Evolutionary conservation across 768 basidiomycete species (phyloP), one percentile per base, ranked within the genome.

Genomic region (Lentinula edodes): DNA sequence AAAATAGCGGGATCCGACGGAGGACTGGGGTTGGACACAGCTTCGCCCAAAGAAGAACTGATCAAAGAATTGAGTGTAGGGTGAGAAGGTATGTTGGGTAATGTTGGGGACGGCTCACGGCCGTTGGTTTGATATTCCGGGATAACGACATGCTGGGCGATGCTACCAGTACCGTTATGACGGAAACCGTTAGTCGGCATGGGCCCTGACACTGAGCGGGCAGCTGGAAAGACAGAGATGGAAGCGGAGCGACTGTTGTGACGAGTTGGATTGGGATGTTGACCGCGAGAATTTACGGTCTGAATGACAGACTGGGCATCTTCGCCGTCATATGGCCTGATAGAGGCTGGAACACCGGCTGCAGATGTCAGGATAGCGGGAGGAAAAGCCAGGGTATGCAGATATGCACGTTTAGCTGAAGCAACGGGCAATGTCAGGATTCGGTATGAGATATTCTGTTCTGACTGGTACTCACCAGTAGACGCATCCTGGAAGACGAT

Each of bases 351-450:
- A 52, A 74, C 72, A 39, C 82, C 83, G 63, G 79, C 76, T 48
- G 80, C 73, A 4, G 87, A 82, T 36, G 83, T 82, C 63, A 94
- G 79, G 64, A 86, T 81, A 63, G 87, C 71, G 50, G 90, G 93
- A 62, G 89, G 94, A 70, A 84, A 87, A 32, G 91, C 93, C 69
- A 98, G 80, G 45, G 93, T 88, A 61, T 88, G 84, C 42, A 99
- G 89, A 79, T 98, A 99, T 61, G 95, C 95, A 66, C 91, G 89
- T 77, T 98, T 98, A 63, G 95, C 95, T 95, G 76, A n/a, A 52
- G 42, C 18, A 51, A 53, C n/a, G 36, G 35, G 15, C 52, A 42
- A 55, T 43, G 61, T 35, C 48, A 59, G 54, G 61, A 23, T 45
- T 56, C 20, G 18, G 58, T 28, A 51, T 55, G 60, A 43, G 57